phyloP scores from a whole-genome alignment of 257 asterid species.

The Forsythia suspensa region DNA sequence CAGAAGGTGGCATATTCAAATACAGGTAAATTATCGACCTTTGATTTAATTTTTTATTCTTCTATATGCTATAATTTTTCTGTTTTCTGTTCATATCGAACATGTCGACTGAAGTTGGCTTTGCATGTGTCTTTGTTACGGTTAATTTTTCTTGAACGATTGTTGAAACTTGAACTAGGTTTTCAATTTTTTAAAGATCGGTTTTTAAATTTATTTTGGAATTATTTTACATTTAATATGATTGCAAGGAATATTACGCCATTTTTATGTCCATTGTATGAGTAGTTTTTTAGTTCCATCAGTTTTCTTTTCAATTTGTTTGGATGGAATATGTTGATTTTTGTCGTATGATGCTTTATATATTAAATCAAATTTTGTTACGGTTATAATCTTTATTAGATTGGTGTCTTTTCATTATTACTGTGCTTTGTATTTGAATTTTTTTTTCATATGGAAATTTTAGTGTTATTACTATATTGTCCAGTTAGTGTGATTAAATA shows the following conservation, averaged over 20 bases:
- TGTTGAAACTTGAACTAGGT: too few species aligned
- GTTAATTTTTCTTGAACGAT: too few species aligned
- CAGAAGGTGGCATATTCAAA: too few species aligned
- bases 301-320: not conserved
- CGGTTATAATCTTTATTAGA: not conserved
- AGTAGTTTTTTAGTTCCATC: not conserved
- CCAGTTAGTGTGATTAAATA: not conserved
- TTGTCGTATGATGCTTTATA: not conserved
- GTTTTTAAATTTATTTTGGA: not conserved
- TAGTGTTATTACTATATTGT: not conserved
- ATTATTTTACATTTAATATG: not conserved
- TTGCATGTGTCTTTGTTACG: too few species aligned
- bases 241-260: not conserved
- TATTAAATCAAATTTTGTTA: not conserved
- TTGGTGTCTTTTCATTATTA: not conserved
- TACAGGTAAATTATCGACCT: too few species aligned
- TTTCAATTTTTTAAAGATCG: too few species aligned
- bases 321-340: not conserved
- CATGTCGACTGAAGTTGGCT: too few species aligned
- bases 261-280: not conserved
- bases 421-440: not conserved
- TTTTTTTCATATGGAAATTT: not conserved
- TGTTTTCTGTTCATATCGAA: too few species aligned
- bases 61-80: too few species aligned
- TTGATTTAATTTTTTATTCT: too few species aligned